Conservation (phyloP, 2,329 filamentous ascomycete species). For the Colletotrichum zoysiae region DNA sequence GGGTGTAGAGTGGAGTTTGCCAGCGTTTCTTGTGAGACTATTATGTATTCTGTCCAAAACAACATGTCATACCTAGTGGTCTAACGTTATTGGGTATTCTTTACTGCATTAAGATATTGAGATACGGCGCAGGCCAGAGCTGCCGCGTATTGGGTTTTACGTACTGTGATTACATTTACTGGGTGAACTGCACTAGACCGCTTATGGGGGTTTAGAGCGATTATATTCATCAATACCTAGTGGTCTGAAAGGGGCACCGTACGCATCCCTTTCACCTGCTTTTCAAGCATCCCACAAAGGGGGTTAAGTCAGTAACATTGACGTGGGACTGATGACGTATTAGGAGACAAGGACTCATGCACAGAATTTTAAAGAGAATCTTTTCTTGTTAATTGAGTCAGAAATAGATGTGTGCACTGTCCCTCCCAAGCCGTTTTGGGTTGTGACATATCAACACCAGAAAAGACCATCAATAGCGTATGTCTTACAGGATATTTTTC, state of each 20-base stretch:
- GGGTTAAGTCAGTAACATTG: no score
- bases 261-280: background rate
- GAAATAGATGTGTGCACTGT: rapidly evolving
- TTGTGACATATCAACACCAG: background rate
- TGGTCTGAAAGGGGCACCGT: background rate
- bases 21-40: background rate
- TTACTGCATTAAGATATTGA: no score
- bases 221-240: no score
- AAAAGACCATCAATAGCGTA: background rate
- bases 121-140: no score
- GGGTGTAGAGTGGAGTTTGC: background rate
- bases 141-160: no score
- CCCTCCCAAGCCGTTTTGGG: rapidly evolving
- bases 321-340: background rate
- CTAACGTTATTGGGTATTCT: no score
- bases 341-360: background rate
- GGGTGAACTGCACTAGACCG: no score
- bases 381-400: rapidly evolving
- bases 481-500: no score
- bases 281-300: background rate
- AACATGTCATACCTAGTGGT: background rate
- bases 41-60: background rate
- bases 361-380: background rate
- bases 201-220: no score
- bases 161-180: no score